These are phyloP conservation scores for Verbascum thapsus DNA, from an alignment of 257 asterid species.

Conservation along the genomic window DNA sequence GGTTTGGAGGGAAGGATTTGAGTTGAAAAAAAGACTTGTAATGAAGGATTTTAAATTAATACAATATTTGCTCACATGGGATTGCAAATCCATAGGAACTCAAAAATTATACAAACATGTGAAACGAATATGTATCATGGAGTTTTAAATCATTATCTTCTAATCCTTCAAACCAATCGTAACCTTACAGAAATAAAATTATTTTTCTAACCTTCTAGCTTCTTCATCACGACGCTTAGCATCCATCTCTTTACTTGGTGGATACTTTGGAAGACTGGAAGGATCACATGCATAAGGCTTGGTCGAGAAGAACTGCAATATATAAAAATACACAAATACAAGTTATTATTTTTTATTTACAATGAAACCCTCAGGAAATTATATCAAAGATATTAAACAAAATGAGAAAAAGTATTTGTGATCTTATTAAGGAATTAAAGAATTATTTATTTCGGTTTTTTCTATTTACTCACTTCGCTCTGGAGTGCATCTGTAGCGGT, in stretches of 20 bases:
- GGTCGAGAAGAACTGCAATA: conserved; percentile 68
- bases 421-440: neutral
- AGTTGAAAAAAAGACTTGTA: too few species aligned
- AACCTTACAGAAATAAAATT: too few species aligned
- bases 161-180: too few species aligned
- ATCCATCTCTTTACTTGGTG: conserved; percentile 95
- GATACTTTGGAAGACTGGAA: conserved; percentile 88
- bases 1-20: neutral
- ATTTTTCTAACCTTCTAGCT: conserved; percentile 69
- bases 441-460: neutral
- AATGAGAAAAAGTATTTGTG: neutral
- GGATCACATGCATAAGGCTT: conserved; percentile 84
- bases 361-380: too few species aligned
- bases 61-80: too few species aligned
- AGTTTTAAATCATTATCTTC: too few species aligned
- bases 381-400: neutral
- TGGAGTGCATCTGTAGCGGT: conserved; percentile 71
- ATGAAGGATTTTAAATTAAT: too few species aligned
- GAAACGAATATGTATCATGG: neutral
- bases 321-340: conserved; percentile 3
- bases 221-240: conserved; percentile 90
- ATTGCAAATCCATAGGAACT: too few species aligned
- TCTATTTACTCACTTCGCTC: conserved; percentile 61
- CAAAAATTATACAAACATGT: too few species aligned
- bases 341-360: conserved; percentile 9